Conservation (phyloP, 1,284 basidiomycete genomes). For the Psilocybe mexicana region DNA sequence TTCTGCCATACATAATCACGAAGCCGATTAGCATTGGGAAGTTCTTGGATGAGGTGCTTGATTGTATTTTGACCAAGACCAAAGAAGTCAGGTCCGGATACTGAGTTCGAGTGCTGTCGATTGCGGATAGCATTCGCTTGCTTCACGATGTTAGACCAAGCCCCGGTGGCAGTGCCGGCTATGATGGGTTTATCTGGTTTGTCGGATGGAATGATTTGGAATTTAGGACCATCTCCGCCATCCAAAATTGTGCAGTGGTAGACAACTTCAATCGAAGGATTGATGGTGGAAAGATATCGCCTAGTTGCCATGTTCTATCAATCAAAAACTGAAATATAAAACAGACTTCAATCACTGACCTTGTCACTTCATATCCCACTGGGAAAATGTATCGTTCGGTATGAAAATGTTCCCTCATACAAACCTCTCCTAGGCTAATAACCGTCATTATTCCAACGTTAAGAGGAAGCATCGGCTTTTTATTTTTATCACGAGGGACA, state of each 20-base stretch:
- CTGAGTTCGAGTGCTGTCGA: slow-evolving; percentile 78
- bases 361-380: slow-evolving; percentile 78
- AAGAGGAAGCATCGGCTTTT: slow-evolving; percentile 68
- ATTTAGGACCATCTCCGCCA: slow-evolving; percentile 79
- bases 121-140: slow-evolving; percentile 76
- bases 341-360: slow-evolving; percentile 43
- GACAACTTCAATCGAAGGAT: slow-evolving; percentile 63
- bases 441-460: slow-evolving; percentile 84
- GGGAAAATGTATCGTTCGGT: slow-evolving; percentile 85
- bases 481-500: slow-evolving; percentile 69
- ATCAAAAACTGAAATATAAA: too few species aligned
- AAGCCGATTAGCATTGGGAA: slow-evolving; percentile 66
- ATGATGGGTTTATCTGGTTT: slow-evolving; percentile 65
- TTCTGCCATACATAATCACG: slow-evolving; percentile 82
- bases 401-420: slow-evolving; percentile 79
- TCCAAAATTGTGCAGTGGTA: slow-evolving; percentile 83
- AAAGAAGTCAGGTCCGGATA: slow-evolving; percentile 83
- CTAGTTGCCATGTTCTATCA: slow-evolving; percentile 34
- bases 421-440: slow-evolving; percentile 66
- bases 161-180: slow-evolving; percentile 81
- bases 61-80: slow-evolving; percentile 82
- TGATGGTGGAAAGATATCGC: slow-evolving; percentile 73
- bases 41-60: slow-evolving; percentile 81
- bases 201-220: slow-evolving; percentile 74
- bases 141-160: slow-evolving; percentile 79